Evolutionary conservation across 768 basidiomycete genomes (phyloP), one percentile per base, ranked within the genome.

Genomic region (Hemileccinum rubropunctum): DNA sequence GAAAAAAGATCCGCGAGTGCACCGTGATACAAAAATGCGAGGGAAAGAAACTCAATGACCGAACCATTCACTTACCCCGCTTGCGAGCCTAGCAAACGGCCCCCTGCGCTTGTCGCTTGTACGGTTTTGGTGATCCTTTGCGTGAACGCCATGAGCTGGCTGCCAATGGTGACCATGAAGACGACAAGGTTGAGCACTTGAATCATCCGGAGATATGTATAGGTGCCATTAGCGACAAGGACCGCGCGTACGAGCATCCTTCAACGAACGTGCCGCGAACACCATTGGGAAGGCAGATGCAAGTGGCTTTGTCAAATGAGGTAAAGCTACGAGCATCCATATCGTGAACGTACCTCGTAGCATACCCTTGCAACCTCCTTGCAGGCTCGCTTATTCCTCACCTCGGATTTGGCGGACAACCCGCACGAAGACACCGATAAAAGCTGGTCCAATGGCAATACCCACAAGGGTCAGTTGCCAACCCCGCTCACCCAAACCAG

Each of bases 381-480:
- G 27, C 91, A 73, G n/a, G 84, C 86, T 3, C 82, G 71, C 75
- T 95, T 97, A 71, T 94, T 97, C 55, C 79, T 64, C 18, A 82
- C 60, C 71, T 97, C 92, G 57, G 81, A 85, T 45, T 77, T 75
- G 3, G 82, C 81, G 0, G 88, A 80, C 42, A 93, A 65, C n/a
- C 75, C 70, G 86, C 82, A 70, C 94, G 92, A 14, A 86, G 10
- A 80, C 76, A 10, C 79, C 68, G 3, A 81, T 84, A 60, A 97
- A 95, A 11, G 95, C 78, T 0, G 94, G 95, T 0, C 81, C 91
- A 39, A 98, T 80, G 2, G 87, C 92, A 26, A 98, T 69, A 0
- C 94, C 95, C 3, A 89, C 90, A 15, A 98, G 78, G 0, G 93
- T 95, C 57, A 98, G 73, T 70, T 97, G 84, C 97, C 95, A 99